Evolutionary conservation across 2,329 filamentous ascomycete genomes (phyloP).

Genomic region (Torrubiellomyces zombiae): DNA sequence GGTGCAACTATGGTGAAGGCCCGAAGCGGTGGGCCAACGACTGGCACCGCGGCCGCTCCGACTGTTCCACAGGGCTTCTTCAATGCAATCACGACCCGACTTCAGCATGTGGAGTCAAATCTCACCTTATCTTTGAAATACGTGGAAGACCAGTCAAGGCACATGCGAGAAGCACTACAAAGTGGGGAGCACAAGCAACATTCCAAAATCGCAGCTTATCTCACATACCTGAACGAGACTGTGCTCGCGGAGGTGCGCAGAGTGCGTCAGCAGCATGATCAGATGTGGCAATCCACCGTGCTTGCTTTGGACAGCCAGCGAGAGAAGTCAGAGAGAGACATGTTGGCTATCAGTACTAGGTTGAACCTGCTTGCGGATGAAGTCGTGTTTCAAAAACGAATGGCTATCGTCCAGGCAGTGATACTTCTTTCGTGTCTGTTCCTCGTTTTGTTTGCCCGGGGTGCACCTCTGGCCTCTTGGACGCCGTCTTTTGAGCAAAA

Average conservation of each 20-base stretch:
- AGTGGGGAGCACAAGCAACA: constrained; percentile 80
- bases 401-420: constrained; percentile 82
- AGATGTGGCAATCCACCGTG: constrained; percentile 91
- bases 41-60: constrained; percentile 32
- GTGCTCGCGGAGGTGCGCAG: constrained; percentile 66
- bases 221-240: constrained; percentile 73
- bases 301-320: constrained; percentile 81
- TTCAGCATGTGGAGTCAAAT: constrained; percentile 82
- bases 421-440: constrained; percentile 75
- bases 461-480: constrained; percentile 21
- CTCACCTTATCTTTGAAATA: constrained; percentile 87
- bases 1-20: constrained; percentile 9
- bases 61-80: constrained; percentile 96
- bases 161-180: constrained; percentile 72
- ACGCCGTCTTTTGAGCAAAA: constrained; percentile 14
- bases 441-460: constrained; percentile 64
- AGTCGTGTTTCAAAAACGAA: constrained; percentile 70
- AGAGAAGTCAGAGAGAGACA: constrained; percentile 67
- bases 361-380: constrained; percentile 89
- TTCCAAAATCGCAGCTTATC: constrained; percentile 64
- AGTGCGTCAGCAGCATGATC: constrained; percentile 77
- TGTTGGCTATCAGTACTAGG: constrained; percentile 63
- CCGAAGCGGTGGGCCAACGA: constrained; percentile 12
- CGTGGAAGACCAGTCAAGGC: constrained; percentile 87
- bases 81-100: constrained; percentile 84